phyloP scores from a whole-genome alignment of 2,329 filamentous ascomycete genomes.

The Graphiopsis chlorocephala region DNA sequence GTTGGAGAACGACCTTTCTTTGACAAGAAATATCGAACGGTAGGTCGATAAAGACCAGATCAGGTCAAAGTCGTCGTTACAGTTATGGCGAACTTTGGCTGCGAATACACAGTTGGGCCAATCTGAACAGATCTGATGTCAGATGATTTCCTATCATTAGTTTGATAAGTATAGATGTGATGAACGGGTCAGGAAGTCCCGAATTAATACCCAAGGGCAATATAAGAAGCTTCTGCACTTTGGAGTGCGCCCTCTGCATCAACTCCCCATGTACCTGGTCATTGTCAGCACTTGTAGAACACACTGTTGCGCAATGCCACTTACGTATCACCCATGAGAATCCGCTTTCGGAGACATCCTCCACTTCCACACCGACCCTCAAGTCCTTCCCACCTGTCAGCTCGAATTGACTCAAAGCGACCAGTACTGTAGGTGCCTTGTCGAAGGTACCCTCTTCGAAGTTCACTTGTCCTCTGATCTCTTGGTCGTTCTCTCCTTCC shows the following conservation, averaged over 20 bases:
- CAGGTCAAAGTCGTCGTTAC: background rate
- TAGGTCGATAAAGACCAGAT: background rate
- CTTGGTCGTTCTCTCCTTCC: background rate
- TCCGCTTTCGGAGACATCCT: constrained; percentile 5
- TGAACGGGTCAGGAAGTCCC: background rate
- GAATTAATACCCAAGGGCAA: constrained; percentile 14
- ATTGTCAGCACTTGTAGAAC: background rate
- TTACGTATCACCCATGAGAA: constrained; percentile 15
- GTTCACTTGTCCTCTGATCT: constrained; percentile 13
- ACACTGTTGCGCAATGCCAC: background rate
- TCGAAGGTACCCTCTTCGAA: constrained; percentile 17
- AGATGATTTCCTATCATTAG: background rate
- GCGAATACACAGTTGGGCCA: background rate
- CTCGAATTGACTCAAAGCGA: constrained; percentile 14
- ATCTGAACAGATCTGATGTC: background rate
- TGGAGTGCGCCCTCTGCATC: constrained; percentile 1
- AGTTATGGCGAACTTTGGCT: background rate
- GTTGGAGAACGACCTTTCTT: background rate
- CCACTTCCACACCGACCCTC: constrained; percentile 14
- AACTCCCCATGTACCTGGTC: constrained; percentile 9
- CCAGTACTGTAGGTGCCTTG: constrained; percentile 20
- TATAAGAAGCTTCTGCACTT: constrained; percentile 12
- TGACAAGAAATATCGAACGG: background rate
- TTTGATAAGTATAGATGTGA: background rate
- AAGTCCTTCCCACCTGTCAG: constrained; percentile 9